phyloP scores from a whole-genome alignment of 2,329 filamentous ascomycete genomes.

The Podosphaera aphanis region DNA sequence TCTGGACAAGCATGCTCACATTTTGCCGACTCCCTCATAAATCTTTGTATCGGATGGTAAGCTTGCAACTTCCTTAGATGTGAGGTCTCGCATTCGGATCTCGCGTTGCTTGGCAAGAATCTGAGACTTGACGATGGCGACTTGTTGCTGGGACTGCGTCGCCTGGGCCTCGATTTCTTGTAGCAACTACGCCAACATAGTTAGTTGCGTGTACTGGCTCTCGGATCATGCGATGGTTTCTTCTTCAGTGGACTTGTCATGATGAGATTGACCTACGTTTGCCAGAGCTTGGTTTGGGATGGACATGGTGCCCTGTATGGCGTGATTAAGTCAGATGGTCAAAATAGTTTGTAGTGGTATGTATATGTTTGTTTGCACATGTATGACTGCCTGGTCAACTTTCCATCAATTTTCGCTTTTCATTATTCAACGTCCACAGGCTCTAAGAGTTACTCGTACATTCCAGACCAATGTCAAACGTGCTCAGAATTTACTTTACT shows the following conservation, averaged over 20 bases:
- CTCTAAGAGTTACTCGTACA: too few species aligned
- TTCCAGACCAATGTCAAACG: too few species aligned
- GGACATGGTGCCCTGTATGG: background rate
- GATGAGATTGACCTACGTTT: background rate
- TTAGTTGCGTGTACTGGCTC: background rate
- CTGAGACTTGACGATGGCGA: constrained; percentile 63
- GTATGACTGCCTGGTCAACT: too few species aligned
- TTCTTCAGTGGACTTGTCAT: background rate
- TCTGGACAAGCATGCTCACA: constrained; percentile 31
- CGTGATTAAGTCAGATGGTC: too few species aligned
- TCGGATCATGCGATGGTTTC: background rate
- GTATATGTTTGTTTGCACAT: too few species aligned
- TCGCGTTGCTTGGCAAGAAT: constrained; percentile 71
- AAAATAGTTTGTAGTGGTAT: too few species aligned
- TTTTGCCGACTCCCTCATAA: constrained; percentile 93
- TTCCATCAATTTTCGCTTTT: too few species aligned
- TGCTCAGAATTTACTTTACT: too few species aligned
- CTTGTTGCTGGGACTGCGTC: constrained; percentile 72
- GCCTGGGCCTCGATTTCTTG: constrained; percentile 88
- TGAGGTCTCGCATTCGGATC: constrained; percentile 69
- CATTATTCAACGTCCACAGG: too few species aligned
- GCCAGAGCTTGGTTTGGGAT: constrained; percentile 1
- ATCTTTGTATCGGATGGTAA: constrained; percentile 55
- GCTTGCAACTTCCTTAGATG: constrained; percentile 56
- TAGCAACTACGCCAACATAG: constrained; percentile 37